Evolutionary conservation across 1,284 basidiomycete species (phyloP).

Genomic region (Boletus albobrunnescens): DNA sequence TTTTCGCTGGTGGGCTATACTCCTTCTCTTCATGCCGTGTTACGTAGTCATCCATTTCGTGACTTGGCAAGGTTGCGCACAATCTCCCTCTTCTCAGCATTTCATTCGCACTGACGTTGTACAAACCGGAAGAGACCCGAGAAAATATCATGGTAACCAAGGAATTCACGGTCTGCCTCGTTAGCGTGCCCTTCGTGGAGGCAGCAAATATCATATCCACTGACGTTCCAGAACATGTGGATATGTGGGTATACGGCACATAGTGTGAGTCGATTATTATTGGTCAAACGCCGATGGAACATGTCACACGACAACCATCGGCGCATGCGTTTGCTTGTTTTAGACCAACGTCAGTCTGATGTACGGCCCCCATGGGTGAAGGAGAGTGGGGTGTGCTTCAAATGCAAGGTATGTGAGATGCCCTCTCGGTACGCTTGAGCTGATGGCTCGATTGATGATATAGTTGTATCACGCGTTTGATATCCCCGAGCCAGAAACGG

Average conservation of each 20-base stretch:
- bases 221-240: slow-evolving; percentile 59
- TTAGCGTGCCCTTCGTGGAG: slow-evolving; percentile 72
- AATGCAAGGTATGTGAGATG: slow-evolving; percentile 54
- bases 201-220: slow-evolving; percentile 68
- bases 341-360: slow-evolving; percentile 31
- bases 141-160: slow-evolving; percentile 65
- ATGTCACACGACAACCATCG: slow-evolving; percentile 16
- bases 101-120: slow-evolving; percentile 46
- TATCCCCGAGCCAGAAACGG: slow-evolving; percentile 41
- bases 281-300: slow-evolving; percentile 5
- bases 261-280: slow-evolving; percentile 46
- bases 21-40: slow-evolving; percentile 14
- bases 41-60: slow-evolving; percentile 30
- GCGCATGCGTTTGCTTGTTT: slow-evolving; percentile 15
- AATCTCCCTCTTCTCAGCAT: slow-evolving; percentile 67
- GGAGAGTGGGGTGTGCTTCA: slow-evolving; percentile 70
- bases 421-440: background rate
- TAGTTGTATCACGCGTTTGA: slow-evolving; percentile 57
- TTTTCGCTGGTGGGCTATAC: slow-evolving; percentile 45
- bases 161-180: slow-evolving; percentile 73
- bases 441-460: slow-evolving; percentile 14
- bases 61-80: slow-evolving; percentile 46
- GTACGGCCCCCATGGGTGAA: slow-evolving; percentile 65
- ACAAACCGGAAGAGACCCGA: slow-evolving; percentile 60
- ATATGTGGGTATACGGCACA: slow-evolving; percentile 64